phyloP scores from a whole-genome alignment of 352 stramenopile genomes.

The Thraustochytrium sp. region DNA sequence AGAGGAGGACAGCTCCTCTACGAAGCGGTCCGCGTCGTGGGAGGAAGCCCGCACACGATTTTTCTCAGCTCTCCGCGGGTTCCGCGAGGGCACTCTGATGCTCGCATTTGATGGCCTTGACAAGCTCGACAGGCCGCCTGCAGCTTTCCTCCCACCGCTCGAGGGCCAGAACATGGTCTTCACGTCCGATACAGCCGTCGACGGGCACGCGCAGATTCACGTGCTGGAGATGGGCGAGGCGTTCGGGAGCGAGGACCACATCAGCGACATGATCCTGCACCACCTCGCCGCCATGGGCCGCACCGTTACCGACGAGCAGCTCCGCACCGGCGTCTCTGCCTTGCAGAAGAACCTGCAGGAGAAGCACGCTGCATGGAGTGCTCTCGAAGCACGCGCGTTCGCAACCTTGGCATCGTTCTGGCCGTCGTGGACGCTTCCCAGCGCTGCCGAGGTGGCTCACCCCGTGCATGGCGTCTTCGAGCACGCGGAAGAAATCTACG shows the following conservation, averaged over 20 bases:
- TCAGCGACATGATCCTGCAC: too few relatives aligned
- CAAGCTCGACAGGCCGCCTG: background rate
- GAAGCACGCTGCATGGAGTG: too few relatives aligned
- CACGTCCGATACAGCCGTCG: background rate
- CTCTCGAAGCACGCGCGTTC: too few relatives aligned
- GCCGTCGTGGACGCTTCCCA: background rate
- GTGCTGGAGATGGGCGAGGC: background rate
- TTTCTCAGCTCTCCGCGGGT: background rate
- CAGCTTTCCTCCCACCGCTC: background rate
- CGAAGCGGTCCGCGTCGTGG: too few relatives aligned
- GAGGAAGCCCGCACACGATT: background rate
- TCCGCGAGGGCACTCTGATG: background rate
- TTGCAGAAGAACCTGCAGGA: too few relatives aligned
- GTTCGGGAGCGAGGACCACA: background rate
- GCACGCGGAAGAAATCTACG: background rate
- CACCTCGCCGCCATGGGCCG: too few relatives aligned
- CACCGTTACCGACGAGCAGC: too few relatives aligned
- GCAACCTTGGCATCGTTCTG: background rate
- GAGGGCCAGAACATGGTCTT: background rate
- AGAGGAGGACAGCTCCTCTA: too few relatives aligned
- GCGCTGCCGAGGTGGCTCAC: background rate
- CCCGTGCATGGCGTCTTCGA: background rate
- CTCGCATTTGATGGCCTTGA: background rate
- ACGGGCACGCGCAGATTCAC: background rate
- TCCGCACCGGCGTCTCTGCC: too few relatives aligned